Evolutionary conservation across 805 yeast genomes (phyloP), one percentile per base, ranked within the genome.

Genomic region (Kuraishia molischiana): DNA sequence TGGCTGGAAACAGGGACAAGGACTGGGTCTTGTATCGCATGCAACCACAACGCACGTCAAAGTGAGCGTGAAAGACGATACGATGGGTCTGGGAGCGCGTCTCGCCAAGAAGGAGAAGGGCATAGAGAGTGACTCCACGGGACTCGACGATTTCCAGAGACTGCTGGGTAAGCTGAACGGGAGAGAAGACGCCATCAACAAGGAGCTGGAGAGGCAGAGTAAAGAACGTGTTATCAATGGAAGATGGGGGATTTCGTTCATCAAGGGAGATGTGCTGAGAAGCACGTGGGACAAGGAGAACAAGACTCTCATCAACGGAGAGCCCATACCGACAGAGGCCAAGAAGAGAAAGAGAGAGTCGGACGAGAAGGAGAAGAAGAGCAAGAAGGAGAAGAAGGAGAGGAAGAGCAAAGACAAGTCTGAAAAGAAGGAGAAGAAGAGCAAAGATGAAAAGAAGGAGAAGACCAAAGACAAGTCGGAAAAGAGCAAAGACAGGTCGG

Each of bases 1-100:
- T 53, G 98, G 98, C 14, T 90, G 98, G 98, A 70, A 66, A 37
- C 95, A 95, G 2, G 98, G 98, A 15, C 63, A 66, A 44, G 97
- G 97, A 5, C 68, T 90, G 17, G 98, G 98, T 2, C 55, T 74
- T 36, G 78, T 72, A 1, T 52, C 69, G 3, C 74, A 79, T 51
- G 78, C 92, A 3, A 69, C 75, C 32, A 84, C 86, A 0, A 63
- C 86, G 2, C 96, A 92, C 53, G 83, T 90, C 32, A 87, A 83
- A 52, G 92, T 92, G 10, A 58, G 74, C 3, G 61, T 86, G 11
- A 90, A 89, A 56, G 85, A 81, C 31, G 96, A 90, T 48, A 85
- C 72, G 37, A 58, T 75, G 3, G 98, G 98, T 0, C 66, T 90
- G 5, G 98, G 98, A n/a, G 84, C 94, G n/a, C 77, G 74, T 45